Conservation (phyloP, 768 basidiomycete species). For the Psilocybe cyanescens region DNA sequence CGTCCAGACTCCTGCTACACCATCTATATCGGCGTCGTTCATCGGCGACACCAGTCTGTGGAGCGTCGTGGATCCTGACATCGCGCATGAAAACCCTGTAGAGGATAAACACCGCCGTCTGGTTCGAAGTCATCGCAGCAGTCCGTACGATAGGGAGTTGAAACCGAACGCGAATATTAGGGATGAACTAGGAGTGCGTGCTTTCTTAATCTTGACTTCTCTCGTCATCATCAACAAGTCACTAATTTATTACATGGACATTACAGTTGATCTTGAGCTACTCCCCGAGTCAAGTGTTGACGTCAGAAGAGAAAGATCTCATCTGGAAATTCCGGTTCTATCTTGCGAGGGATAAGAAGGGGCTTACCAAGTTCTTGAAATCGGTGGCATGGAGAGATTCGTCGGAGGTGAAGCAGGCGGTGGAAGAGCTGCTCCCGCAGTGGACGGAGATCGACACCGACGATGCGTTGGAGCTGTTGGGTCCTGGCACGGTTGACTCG, state of each 20-base stretch:
- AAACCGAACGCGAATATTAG: conserved; percentile 97
- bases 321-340: conserved; percentile 99
- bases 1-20: conserved; percentile 46
- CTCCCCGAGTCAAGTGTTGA: conserved; percentile 85
- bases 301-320: conserved; percentile 91
- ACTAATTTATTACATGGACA: neutral
- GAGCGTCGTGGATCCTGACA: conserved; percentile 90
- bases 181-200: conserved; percentile 84
- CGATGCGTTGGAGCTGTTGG: conserved; percentile 93
- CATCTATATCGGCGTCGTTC: conserved; percentile 53
- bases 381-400: conserved; percentile 98
- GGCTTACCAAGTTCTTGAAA: conserved; percentile 96
- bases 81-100: conserved; percentile 91
- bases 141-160: conserved; percentile 92
- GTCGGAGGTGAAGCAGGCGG: conserved; percentile 96
- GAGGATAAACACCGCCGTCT: conserved; percentile 96
- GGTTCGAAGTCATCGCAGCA: conserved; percentile 92
- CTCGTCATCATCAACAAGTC: neutral
- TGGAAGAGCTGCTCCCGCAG: conserved; percentile 91
- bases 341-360: conserved; percentile 87
- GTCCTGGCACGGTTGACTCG: conserved; percentile 88
- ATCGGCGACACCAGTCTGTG: conserved; percentile 76
- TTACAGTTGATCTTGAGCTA: conserved; percentile 88
- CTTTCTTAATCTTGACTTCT: neutral
- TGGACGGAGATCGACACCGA: conserved; percentile 99